Percentiles rank a stretch among this genome's conserved stretches.
Evolutionary conservation across 2,329 filamentous ascomycete species (phyloP).

Genomic region (Talaromyces sp.): DNA sequence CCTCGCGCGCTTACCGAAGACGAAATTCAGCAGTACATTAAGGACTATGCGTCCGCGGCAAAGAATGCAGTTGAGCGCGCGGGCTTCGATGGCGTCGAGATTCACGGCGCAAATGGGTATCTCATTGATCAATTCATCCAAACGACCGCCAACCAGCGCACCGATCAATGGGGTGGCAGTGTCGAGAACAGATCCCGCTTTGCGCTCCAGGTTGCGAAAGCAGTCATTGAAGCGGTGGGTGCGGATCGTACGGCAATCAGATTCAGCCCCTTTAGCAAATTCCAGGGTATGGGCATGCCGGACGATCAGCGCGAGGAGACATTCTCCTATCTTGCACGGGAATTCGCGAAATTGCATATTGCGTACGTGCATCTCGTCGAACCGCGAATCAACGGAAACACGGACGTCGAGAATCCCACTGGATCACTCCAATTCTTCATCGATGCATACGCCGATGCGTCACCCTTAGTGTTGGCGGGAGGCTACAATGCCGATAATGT

Average conservation of each 20-base stretch:
- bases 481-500: neutral
- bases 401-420: neutral
- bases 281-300: conserved; percentile 47
- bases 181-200: conserved; percentile 53
- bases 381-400: neutral
- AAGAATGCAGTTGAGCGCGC: conserved; percentile 48
- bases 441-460: conserved; percentile 6
- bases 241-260: conserved; percentile 41
- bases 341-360: neutral
- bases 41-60: conserved; percentile 42
- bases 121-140: conserved; percentile 51
- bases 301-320: conserved; percentile 53
- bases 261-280: conserved; percentile 38
- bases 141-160: conserved; percentile 45
- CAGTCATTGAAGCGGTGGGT: conserved; percentile 42
- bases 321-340: conserved; percentile 38
- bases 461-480: conserved; percentile 2
- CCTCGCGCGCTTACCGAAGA: conserved; percentile 28
- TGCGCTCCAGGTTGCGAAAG: conserved; percentile 47
- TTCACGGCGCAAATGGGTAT: conserved; percentile 49
- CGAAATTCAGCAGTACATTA: conserved; percentile 41
- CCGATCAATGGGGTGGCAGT: conserved; percentile 49
- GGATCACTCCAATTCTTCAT: conserved; percentile 9
- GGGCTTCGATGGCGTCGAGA: conserved; percentile 51
- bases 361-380: conserved; percentile 13